phyloP scores from a whole-genome alignment of 2,329 filamentous ascomycete species.

The Cladobotryum mycophilum region DNA sequence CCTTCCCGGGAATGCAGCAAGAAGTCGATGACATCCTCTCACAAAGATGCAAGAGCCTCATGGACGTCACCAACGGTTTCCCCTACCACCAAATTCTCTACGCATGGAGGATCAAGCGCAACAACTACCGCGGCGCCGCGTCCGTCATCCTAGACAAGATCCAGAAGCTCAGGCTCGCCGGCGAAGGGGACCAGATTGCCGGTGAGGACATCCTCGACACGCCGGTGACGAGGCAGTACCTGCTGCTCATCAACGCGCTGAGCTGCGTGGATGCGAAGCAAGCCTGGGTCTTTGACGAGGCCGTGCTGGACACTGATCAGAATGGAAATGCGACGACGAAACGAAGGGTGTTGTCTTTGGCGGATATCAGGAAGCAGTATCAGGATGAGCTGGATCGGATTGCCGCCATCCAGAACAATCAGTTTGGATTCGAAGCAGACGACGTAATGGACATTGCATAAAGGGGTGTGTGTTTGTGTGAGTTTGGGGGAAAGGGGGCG shows the following conservation, averaged over 20 bases:
- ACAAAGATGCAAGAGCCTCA: constrained; percentile 61
- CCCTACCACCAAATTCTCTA: constrained; percentile 89
- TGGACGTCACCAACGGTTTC: constrained; percentile 61
- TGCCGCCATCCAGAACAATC: constrained; percentile 79
- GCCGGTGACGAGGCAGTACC: constrained; percentile 65
- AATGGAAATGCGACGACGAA: constrained; percentile 33
- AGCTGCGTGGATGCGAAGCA: constrained; percentile 74
- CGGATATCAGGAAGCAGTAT: constrained; percentile 82
- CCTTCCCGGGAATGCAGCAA: constrained; percentile 70
- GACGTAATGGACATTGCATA: constrained; percentile 48
- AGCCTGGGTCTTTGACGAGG: constrained; percentile 65
- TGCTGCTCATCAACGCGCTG: constrained; percentile 89
- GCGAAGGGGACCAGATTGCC: constrained; percentile 51
- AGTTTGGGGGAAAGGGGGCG: background rate
- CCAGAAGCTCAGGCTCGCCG: constrained; percentile 52
- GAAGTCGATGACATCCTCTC: constrained; percentile 74
- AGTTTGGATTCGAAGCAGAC: constrained; percentile 67
- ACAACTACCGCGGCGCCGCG: constrained; percentile 77
- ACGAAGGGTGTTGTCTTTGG: constrained; percentile 76
- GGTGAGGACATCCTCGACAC: constrained; percentile 55
- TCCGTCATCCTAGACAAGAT: constrained; percentile 57
- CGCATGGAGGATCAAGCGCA: constrained; percentile 76
- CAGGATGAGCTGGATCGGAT: constrained; percentile 84
- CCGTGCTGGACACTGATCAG: constrained; percentile 18
- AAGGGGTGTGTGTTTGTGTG: constrained; percentile 5